Base-by-base conservation (phyloP, 257 asterid species). In the Anisodus acutangulus region DNA sequence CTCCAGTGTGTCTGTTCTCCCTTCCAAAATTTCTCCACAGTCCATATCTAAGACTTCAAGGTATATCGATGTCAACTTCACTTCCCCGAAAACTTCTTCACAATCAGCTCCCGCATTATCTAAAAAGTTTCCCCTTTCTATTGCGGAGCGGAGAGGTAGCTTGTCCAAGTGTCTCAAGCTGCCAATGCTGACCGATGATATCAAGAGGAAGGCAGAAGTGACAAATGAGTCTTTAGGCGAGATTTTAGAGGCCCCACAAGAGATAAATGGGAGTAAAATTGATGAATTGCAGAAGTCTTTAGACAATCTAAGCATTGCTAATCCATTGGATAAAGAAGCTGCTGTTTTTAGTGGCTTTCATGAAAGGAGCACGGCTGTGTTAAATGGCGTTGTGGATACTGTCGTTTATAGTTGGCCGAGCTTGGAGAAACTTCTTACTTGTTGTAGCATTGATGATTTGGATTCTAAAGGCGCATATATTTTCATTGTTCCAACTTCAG, bases 51-150 rank as follows among this genome's bases (percentile, higher is more conserved):
- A 87, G 85, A 87, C 85, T 78, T 87, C 91, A 41, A 90, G 85
- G 82, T 90, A 86, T 66, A 90, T 90, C 74, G 93, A 90, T 85
- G 93, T 90, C 79, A 90, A 86, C 84, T 89, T 90, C 85, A 84
- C 84, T 62, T 87, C 89, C 4, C 79, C 45, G 6, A 41, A 83
- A 57, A 67, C 91, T 69, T 88, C 87, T 86, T 87, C 89, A 84
- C 89, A 86, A 53, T 83, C 89, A 19, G 70, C 83, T 15, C 80
- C 84, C 39, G 31, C 63, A 9, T 80, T 86, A 31, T 83, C 90
- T 16, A 89, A 86, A 86, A 89, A 83, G 45, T 82, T 83, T 35
- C 86, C 89, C 74, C 88, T 86, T 49, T 88, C 91, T 41, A 85
- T 90, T 55, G 92, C 92, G 37, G 91, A 88, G 84, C 87, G 90